These are phyloP conservation scores for Pyricularia grisea DNA, from an alignment of 2,329 filamentous ascomycete species.

Conservation along the genomic window DNA sequence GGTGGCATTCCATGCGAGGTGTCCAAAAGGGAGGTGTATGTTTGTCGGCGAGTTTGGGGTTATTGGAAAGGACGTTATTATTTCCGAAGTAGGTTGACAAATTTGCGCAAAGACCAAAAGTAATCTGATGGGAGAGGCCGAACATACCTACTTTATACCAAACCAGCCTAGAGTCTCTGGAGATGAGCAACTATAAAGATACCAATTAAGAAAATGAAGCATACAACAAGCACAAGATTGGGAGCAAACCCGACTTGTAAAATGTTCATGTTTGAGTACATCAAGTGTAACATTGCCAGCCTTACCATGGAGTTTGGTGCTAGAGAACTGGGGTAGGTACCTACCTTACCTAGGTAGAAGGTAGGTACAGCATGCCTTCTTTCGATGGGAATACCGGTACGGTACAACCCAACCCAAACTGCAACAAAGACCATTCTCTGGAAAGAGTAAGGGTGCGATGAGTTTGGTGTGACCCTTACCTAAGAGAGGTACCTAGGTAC, in stretches of 20 bases:
- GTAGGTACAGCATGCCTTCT: too few species aligned
- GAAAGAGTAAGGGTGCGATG: too few species aligned
- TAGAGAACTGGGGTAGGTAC: too few species aligned
- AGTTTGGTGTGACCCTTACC: too few species aligned
- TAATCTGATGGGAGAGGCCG: background rate
- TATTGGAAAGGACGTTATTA: background rate
- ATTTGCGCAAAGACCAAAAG: background rate
- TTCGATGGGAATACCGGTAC: too few species aligned
- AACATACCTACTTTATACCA: background rate
- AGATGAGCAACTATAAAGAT: background rate
- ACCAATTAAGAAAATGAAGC: background rate
- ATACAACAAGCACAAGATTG: background rate
- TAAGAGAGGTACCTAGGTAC: too few species aligned
- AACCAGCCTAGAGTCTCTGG: background rate
- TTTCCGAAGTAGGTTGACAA: background rate
- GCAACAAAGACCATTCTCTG: too few species aligned
- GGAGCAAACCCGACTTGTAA: background rate
- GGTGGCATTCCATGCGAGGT: slow-evolving; percentile 28
- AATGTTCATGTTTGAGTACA: background rate
- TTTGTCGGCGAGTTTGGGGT: slow-evolving; percentile 9
- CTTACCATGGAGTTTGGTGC: too few species aligned
- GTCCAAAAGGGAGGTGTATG: slow-evolving; percentile 22
- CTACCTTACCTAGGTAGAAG: too few species aligned
- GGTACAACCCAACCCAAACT: too few species aligned
- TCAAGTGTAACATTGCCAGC: background rate